Evolutionary conservation across 495 filamentous ascomycete species (phyloP).

Genomic region (Aspergillus asperescens): DNA sequence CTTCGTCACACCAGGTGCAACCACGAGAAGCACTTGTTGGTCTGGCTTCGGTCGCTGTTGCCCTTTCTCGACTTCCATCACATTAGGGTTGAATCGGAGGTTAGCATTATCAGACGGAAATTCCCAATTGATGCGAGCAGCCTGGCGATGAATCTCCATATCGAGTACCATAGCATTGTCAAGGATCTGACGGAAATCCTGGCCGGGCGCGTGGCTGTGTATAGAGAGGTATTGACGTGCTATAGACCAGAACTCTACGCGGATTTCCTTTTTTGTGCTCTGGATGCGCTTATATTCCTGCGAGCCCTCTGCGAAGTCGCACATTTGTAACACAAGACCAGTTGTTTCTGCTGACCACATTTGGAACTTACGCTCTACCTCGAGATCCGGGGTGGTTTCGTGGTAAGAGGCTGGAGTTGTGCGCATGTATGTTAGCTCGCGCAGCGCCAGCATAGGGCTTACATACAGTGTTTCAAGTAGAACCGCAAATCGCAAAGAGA

Average conservation of each 20-base stretch:
- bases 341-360: background rate
- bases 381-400: background rate
- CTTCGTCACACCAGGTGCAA: slow-evolving; percentile 2
- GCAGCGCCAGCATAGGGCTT: background rate
- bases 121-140: background rate
- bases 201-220: background rate
- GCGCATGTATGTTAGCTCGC: background rate
- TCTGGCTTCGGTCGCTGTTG: background rate
- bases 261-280: background rate
- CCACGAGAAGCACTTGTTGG: background rate
- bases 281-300: background rate
- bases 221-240: background rate
- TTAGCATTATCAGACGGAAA: background rate
- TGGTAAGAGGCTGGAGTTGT: background rate
- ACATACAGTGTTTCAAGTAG: background rate
- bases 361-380: slow-evolving; percentile 5
- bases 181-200: slow-evolving; percentile 2
- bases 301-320: background rate
- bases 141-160: slow-evolving; percentile 3
- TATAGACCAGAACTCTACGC: background rate
- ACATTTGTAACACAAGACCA: background rate
- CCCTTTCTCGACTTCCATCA: background rate
- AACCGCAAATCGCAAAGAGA: background rate
- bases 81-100: background rate
- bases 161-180: slow-evolving; percentile 1